Conservation (phyloP, 495 filamentous ascomycete species). For the Bombardia bombarda region DNA sequence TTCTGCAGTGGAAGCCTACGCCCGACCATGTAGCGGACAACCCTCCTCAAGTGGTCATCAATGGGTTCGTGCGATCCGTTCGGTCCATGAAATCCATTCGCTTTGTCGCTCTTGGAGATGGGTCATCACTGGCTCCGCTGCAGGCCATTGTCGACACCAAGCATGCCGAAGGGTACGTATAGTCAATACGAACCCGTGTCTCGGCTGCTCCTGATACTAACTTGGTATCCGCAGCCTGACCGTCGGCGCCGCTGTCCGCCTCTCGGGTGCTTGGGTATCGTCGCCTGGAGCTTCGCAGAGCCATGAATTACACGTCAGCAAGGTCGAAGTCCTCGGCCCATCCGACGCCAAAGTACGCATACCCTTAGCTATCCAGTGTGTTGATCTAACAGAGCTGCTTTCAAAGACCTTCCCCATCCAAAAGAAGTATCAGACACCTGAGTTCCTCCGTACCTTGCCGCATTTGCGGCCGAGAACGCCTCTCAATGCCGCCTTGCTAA, state of each 20-base stretch:
- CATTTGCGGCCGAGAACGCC: constrained; percentile 84
- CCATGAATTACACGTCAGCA: constrained; percentile 68
- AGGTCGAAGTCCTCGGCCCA: constrained; percentile 62
- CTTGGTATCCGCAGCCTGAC: constrained; percentile 51
- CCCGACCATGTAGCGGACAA: constrained; percentile 14
- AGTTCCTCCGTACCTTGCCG: constrained; percentile 81
- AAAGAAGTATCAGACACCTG: constrained; percentile 85
- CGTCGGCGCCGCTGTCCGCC: constrained; percentile 68
- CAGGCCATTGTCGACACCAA: constrained; percentile 75
- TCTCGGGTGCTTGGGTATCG: constrained; percentile 71
- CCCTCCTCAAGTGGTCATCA: constrained; percentile 49
- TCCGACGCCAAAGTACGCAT: constrained; percentile 68
- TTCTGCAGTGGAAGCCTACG: constrained; percentile 24
- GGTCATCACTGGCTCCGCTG: constrained; percentile 67
- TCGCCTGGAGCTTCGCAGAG: constrained; percentile 65
- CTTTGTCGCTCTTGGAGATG: constrained; percentile 84
- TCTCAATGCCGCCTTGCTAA: constrained; percentile 69
- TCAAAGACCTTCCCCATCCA: constrained; percentile 79
- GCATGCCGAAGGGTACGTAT: constrained; percentile 67
- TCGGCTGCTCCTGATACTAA: constrained; percentile 18
- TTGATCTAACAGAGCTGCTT: constrained; percentile 13
- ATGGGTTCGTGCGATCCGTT: constrained; percentile 78
- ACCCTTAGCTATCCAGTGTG: constrained; percentile 1
- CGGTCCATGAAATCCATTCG: constrained; percentile 75
- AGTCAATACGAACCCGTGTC: constrained; percentile 15